These are phyloP conservation scores for Lasiodiplodia sp. DNA, from an alignment of 2,329 filamentous ascomycete genomes.

Conservation along the genomic window DNA sequence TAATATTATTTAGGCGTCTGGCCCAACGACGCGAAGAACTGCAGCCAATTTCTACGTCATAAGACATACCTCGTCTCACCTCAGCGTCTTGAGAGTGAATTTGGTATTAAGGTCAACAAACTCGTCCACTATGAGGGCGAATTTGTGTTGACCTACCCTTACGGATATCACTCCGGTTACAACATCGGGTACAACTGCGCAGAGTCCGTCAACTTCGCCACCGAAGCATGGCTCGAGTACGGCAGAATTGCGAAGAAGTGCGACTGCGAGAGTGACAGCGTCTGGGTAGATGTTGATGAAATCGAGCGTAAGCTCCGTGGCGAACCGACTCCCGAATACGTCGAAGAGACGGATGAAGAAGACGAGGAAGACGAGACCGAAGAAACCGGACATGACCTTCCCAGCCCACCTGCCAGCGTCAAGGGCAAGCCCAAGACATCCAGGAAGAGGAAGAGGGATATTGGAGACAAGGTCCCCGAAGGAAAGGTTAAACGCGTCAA, in stretches of 20 bases:
- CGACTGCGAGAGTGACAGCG: conserved; percentile 95
- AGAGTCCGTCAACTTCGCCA: conserved; percentile 97
- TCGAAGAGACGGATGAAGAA: conserved; percentile 78
- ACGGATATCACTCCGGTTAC: conserved; percentile 97
- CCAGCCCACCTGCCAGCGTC: conserved; percentile 79
- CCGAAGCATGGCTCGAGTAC: conserved; percentile 94
- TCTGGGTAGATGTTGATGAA: conserved; percentile 97
- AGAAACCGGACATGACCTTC: conserved; percentile 68
- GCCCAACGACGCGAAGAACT: conserved; percentile 94
- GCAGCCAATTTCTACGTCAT: conserved; percentile 93
- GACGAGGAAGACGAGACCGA: conserved; percentile 62
- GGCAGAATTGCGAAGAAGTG: conserved; percentile 96
- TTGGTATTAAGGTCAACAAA: conserved; percentile 95
- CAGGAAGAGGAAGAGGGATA: conserved; percentile 72
- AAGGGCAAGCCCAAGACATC: conserved; percentile 70
- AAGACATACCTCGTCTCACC: conserved; percentile 98
- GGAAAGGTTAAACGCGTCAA: conserved; percentile 77
- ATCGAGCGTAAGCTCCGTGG: conserved; percentile 94
- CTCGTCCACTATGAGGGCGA: conserved; percentile 95
- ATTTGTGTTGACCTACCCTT: conserved; percentile 98
- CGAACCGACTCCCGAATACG: conserved; percentile 80
- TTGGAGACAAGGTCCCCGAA: conserved; percentile 58
- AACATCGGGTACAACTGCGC: conserved; percentile 99
- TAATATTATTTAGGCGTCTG: conserved; percentile 65
- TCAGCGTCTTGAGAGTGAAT: conserved; percentile 82